phyloP scores from a whole-genome alignment of 2,329 filamentous ascomycete species.

The Decorospora gaudefroyi region DNA sequence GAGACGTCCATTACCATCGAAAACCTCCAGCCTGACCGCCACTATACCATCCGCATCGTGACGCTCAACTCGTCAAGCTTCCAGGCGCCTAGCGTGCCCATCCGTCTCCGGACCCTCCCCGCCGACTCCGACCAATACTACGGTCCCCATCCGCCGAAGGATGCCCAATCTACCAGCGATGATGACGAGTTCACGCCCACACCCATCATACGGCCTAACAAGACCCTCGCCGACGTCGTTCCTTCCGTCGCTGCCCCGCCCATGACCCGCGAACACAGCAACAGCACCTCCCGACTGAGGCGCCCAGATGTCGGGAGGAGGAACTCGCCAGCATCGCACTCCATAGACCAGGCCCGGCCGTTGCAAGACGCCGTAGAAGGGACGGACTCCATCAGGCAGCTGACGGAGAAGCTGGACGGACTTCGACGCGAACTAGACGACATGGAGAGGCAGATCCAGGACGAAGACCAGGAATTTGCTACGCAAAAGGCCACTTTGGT shows the following conservation, averaged over 20 bases:
- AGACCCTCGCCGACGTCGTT: conserved; percentile 62
- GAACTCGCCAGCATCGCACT: conserved; percentile 70
- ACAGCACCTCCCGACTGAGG: conserved; percentile 58
- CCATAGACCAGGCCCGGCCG: conserved; percentile 37
- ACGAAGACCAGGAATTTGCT: conserved; percentile 59
- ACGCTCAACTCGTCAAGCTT: conserved; percentile 92
- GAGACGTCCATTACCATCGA: conserved; percentile 92
- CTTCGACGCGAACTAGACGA: conserved; percentile 85
- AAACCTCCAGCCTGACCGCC: conserved; percentile 81
- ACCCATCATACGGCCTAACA: conserved; percentile 58
- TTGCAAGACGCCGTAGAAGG: conserved; percentile 48
- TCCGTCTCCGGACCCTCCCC: conserved; percentile 74
- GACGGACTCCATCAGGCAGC: conserved; percentile 63
- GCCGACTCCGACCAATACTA: conserved; percentile 52
- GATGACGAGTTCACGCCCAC: conserved; percentile 56
- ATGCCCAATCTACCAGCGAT: conserved; percentile 35
- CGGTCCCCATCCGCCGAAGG: conserved; percentile 58
- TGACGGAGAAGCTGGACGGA: conserved; percentile 79
- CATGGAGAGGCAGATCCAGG: conserved; percentile 68
- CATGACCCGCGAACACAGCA: conserved; percentile 68
- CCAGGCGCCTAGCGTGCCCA: conserved; percentile 81
- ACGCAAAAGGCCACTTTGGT: conserved; percentile 59
- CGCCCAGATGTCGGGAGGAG: conserved; percentile 74
- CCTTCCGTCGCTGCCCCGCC: conserved; percentile 64
- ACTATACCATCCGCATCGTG: conserved; percentile 92